Base-by-base conservation (phyloP, 192 early-diverging fungal species). In the Backusella mclennaniae region DNA sequence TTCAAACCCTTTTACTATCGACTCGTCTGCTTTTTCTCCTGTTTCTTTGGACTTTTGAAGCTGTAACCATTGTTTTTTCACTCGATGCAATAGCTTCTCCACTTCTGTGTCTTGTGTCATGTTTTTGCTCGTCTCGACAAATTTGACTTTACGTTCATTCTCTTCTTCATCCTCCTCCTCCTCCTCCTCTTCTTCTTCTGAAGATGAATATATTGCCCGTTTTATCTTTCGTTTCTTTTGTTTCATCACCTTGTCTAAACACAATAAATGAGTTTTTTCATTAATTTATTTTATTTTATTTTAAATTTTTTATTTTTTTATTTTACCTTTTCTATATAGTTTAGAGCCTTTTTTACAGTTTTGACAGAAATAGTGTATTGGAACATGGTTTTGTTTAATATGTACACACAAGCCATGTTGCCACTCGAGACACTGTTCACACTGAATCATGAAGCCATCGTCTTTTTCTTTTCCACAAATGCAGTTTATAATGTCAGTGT, bases 361-460 rank as follows among this genome's bases (percentile, higher is more conserved):
- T 69, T 97, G 95, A 79, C 97, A 99, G 7, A 93, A 82, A 74
- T 96, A 97, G 59, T 89, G 78, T 74, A 96, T 94, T 6, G 98
- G 96, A 31, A 97, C 87, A 74, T 91, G 88, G 66, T 89, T 88
- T 70, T 88, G 83, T 41, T 89, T 85, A 44, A 93, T 87, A 17
- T 84, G 84, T 21, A 99, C 92, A 81, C 98, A 99, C 21, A 89
- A 86, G 6, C 90, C 91, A 80, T 99, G 98, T 80, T 99, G 98
- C 98, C 98, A 99, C 2, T 95, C 94, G 6, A 88, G 77, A 80
- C 98, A 99, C 63, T 88, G 84, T 70, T 99, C 98, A 83, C 98
- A 99, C 71, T 98, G 95, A 66, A 99, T 95, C 12, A 97, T 98
- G 59, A 92, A 97, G 14, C 97, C 97, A 87, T 99, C 98, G 85